Base-by-base conservation (phyloP, 2,329 filamentous ascomycete genomes). In the Epichloe brachyelytri region DNA sequence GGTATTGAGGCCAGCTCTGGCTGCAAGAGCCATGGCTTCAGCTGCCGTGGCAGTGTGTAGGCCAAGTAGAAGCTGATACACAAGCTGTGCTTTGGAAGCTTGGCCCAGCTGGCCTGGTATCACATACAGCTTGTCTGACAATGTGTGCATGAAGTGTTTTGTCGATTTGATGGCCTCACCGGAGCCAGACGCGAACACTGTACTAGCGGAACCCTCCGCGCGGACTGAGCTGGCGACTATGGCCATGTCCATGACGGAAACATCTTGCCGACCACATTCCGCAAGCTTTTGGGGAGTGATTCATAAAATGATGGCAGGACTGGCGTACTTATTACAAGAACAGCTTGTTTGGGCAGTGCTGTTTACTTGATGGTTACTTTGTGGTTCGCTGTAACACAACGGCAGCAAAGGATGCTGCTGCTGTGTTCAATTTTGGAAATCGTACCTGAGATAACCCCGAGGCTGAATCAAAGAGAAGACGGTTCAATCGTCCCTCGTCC, bases 181-280 rank as follows among this genome's bases (percentile, higher is more conserved):
- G 0, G 72, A 66, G 0, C 74, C 80, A 1, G 77, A 75, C 0
- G 79, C 77, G 68, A 85, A 81, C 54, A 85, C 82, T 12, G 51
- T 51, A 26, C 54, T 37, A 3, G 47, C 49, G 17, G 53, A 44
- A n/a, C 34, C 40, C 15, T 48, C 46, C 1, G n/a, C 17, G 40
- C 17, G 40, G 19, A 11, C 2, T 43, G 40, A 43, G 30, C 49
- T 52, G 3, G 49, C 54, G n/a, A 52, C 49, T 12, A 55, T 52
- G 26, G 54, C 49, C 30, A 49, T 51, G 46, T 55, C 54, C 12
- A 55, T 36, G 5, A 54, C 15, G 5, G 33, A n/a, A 22, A 54
- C n/a, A 12, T 53, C 51, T 14, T 26, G 22, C 17, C 43, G 43
- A 30, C 22, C 43, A 30, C 15, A 8, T n/a, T 33, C 43, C 47